Percentiles rank a stretch among this genome's conserved stretches.
These are phyloP conservation scores for Murraya paniculata DNA, from an alignment of 345 rosid genomes.

Conservation along the genomic window DNA sequence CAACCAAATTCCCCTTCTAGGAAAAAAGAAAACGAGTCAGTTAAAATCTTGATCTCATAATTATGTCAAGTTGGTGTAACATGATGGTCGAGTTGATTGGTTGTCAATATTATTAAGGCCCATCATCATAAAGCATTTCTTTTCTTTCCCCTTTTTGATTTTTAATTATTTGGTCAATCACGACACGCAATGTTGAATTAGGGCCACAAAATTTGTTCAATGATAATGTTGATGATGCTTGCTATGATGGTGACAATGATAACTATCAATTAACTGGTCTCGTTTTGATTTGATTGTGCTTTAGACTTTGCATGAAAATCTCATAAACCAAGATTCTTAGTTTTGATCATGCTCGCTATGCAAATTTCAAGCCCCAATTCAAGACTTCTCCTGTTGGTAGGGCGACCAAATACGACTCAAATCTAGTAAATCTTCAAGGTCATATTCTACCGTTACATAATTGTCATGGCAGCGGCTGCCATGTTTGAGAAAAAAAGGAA, in stretches of 20 bases:
- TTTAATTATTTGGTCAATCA: constrained; percentile 10
- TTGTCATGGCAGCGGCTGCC: neutral
- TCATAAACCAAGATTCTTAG: neutral
- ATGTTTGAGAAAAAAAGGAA: neutral
- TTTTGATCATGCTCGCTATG: neutral
- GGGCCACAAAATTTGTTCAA: neutral
- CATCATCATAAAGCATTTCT: neutral
- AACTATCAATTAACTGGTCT: neutral
- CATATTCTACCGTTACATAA: too few species aligned
- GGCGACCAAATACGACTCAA: neutral
- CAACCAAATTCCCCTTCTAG: neutral
- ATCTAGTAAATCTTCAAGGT: neutral
- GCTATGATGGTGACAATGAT: constrained; percentile 10
- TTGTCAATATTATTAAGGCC: constrained; percentile 21
- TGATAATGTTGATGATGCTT: constrained; percentile 20
- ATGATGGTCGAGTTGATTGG: constrained; percentile 18
- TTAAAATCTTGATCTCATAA: constrained; percentile 12
- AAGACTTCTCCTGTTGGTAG: neutral
- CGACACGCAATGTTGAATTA: neutral
- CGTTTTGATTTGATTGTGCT: constrained; percentile 10
- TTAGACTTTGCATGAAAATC: neutral
- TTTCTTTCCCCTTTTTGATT: neutral
- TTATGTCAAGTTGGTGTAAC: constrained; percentile 7
- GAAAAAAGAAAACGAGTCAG: neutral
- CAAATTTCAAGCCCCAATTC: constrained; percentile 7